phyloP scores from a whole-genome alignment of 164 flowering plant species.

The Dillenia turbinata region DNA sequence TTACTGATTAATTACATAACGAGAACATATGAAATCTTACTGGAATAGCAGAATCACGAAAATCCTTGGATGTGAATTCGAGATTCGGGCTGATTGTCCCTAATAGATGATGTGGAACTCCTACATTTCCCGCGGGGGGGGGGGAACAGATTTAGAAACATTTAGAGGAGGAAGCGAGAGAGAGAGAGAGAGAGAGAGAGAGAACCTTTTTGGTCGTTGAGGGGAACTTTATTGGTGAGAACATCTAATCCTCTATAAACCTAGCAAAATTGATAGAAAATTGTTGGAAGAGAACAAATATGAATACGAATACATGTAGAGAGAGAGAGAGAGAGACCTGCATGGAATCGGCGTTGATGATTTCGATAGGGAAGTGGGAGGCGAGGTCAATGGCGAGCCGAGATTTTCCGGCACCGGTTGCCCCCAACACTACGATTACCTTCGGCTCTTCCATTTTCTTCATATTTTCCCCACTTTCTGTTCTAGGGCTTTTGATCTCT shows the following conservation, averaged over 20 bases:
- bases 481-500: constrained; percentile 9
- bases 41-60: constrained; percentile 65
- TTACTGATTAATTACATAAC: neutral
- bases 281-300: neutral
- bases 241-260: constrained; percentile 80
- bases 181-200: neutral
- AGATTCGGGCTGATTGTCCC: constrained; percentile 68
- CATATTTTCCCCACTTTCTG: constrained; percentile 1
- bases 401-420: constrained; percentile 88
- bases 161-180: neutral
- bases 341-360: constrained; percentile 97
- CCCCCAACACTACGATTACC: constrained; percentile 82
- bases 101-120: constrained; percentile 88
- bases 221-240: constrained; percentile 87
- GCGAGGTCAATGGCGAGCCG: constrained; percentile 81
- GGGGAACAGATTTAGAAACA: neutral
- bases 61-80: constrained; percentile 82
- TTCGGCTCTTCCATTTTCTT: constrained; percentile 35
- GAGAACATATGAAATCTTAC: constrained; percentile 21
- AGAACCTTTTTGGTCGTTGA: constrained; percentile 64
- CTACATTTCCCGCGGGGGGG: constrained; percentile 23
- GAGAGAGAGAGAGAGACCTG: constrained; percentile 34
- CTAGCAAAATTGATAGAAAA: constrained; percentile 4
- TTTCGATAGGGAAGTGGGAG: constrained; percentile 69
- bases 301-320: neutral